Conservation (phyloP, 176 grass and related monocot species). For the Zea luxurians region DNA sequence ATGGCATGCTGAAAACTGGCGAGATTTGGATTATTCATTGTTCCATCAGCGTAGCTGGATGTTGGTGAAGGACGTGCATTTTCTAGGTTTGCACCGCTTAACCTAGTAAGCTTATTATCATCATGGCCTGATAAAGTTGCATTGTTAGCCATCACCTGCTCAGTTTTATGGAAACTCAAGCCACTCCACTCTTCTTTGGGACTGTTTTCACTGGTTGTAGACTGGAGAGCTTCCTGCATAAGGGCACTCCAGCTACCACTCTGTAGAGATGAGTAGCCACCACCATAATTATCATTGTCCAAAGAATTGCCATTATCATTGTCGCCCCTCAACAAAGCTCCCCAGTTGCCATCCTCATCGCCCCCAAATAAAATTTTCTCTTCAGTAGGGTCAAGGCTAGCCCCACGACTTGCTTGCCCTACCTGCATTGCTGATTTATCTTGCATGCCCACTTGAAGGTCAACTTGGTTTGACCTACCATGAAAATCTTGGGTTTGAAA, state of each 20-base stretch:
- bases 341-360: constrained; percentile 75
- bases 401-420: constrained; percentile 54
- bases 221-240: constrained; percentile 92
- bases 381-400: constrained; percentile 85
- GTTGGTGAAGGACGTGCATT: constrained; percentile 36
- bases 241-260: constrained; percentile 97
- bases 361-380: constrained; percentile 87
- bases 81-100: constrained; percentile 43
- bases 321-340: constrained; percentile 64
- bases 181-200: constrained; percentile 86
- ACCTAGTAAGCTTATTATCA: constrained; percentile 44
- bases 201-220: constrained; percentile 63
- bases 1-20: constrained; percentile 61
- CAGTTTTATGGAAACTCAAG: constrained; percentile 66
- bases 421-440: constrained; percentile 55
- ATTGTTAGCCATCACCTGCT: constrained; percentile 46
- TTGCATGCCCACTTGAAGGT: constrained; percentile 47
- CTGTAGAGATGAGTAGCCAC: constrained; percentile 65
- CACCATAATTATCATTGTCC: constrained; percentile 59
- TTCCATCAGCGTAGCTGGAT: constrained; percentile 44
- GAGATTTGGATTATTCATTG: constrained; percentile 53
- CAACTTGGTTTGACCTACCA: constrained; percentile 49
- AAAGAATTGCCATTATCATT: constrained; percentile 52
- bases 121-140: constrained; percentile 38
- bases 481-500: constrained; percentile 59